Evolutionary conservation across 129 eudicot genomes (phyloP).

Genomic region (Artemisia tridentata): DNA sequence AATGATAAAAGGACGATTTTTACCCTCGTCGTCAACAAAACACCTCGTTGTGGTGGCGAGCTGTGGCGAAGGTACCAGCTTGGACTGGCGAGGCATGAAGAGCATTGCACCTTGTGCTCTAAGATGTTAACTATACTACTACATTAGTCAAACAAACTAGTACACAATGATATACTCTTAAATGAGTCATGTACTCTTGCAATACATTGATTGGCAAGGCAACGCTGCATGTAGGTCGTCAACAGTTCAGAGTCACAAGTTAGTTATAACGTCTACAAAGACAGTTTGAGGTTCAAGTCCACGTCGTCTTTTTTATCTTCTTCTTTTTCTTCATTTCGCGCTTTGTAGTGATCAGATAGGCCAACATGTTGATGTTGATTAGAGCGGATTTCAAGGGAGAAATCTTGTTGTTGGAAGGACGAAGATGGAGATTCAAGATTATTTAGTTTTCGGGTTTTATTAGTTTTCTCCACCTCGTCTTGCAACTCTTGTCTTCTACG

Average conservation of each 20-base stretch:
- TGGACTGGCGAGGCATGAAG: too few species aligned
- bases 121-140: too few species aligned
- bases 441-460: slow-evolving; percentile 21
- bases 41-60: too few species aligned
- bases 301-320: neutral
- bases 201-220: too few species aligned
- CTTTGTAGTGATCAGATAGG: neutral
- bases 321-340: neutral
- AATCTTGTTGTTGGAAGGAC: slow-evolving; percentile 39
- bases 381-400: neutral
- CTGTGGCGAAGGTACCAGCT: too few species aligned
- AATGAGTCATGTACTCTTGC: too few species aligned
- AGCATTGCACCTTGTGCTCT: too few species aligned
- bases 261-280: slow-evolving; percentile 8
- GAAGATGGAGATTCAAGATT: slow-evolving; percentile 23
- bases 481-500: slow-evolving; percentile 14
- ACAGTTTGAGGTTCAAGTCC: slow-evolving; percentile 23
- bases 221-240: too few species aligned
- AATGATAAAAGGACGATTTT: too few species aligned
- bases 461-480: slow-evolving; percentile 11
- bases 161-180: too few species aligned
- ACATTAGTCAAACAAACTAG: too few species aligned
- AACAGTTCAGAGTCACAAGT: neutral
- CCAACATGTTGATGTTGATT: neutral
- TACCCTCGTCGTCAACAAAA: too few species aligned